A percentile compares a stretch with the other conserved stretches of the same genome.
phyloP scores from a whole-genome alignment of 169 alveolate species.

The Plasmodium chabaudi region DNA sequence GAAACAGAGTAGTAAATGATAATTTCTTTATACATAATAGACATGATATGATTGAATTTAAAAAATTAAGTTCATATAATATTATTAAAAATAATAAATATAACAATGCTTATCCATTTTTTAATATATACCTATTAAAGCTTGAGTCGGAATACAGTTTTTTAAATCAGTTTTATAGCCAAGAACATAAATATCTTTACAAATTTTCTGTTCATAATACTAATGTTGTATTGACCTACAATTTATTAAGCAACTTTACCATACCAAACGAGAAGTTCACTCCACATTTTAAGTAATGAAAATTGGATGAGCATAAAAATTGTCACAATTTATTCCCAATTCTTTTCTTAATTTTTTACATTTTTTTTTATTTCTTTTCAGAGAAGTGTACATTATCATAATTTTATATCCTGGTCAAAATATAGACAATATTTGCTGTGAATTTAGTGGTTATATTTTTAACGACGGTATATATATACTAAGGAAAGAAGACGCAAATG shows the following conservation, averaged over 20 bases:
- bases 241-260: conserved; percentile 23
- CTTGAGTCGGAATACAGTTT: conserved; percentile 56
- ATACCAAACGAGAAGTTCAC: conserved; percentile 69
- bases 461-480: conserved; percentile 30
- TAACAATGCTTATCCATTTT: conserved; percentile 10
- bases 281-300: conserved; percentile 45
- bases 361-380: not conserved
- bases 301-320: not conserved
- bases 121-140: conserved; percentile 36
- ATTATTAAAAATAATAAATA: conserved; percentile 31
- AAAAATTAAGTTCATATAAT: conserved; percentile 29
- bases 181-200: conserved; percentile 1
- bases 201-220: conserved; percentile 35
- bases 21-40: conserved; percentile 40
- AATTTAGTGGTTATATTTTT: conserved; percentile 28
- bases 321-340: not conserved
- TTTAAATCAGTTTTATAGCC: conserved; percentile 16
- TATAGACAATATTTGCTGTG: conserved; percentile 9
- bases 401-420: conserved; percentile 50
- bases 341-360: not conserved
- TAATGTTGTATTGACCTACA: conserved; percentile 29
- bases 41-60: conserved; percentile 44
- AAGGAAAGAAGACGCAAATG: conserved; percentile 51
- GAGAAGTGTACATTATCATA: conserved; percentile 50
- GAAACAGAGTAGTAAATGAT: conserved; percentile 19